Conservation (phyloP, 345 rosid species). For the Odontarrhena argentea region DNA sequence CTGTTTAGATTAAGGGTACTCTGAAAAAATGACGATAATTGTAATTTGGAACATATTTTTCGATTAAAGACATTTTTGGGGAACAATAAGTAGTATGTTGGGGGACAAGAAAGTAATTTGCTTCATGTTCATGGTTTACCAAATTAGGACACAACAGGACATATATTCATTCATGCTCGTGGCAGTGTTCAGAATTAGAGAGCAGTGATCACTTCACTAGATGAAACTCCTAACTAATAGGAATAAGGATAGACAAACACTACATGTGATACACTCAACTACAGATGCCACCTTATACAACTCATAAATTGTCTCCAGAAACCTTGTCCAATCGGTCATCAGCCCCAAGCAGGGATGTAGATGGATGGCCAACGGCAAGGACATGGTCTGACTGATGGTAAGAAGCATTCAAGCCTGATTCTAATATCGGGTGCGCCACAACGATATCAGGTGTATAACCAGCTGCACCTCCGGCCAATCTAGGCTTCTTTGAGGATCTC, state of each 20-base stretch:
- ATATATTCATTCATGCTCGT: conserved; percentile 36
- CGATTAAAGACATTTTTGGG: too few species aligned
- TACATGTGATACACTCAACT: conserved; percentile 39
- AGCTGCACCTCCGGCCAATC: conserved; percentile 47
- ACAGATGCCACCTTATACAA: conserved; percentile 34
- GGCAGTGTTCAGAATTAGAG: conserved; percentile 34
- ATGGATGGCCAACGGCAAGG: conserved; percentile 58
- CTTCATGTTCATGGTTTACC: conserved; percentile 19
- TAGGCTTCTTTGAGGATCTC: conserved; percentile 71
- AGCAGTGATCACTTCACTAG: conserved; percentile 33
- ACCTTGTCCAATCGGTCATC: conserved; percentile 57
- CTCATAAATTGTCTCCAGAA: conserved; percentile 49
- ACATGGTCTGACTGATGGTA: conserved; percentile 52
- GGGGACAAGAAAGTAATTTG: conserved; percentile 15
- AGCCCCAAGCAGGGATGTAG: conserved; percentile 49
- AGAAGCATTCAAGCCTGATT: conserved; percentile 74
- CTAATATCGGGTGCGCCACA: conserved; percentile 66
- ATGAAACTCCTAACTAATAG: conserved; percentile 37
- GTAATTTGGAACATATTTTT: too few species aligned
- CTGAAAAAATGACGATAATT: too few species aligned
- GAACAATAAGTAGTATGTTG: not conserved
- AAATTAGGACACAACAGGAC: conserved; percentile 28
- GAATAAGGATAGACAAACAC: conserved; percentile 32
- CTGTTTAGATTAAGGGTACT: too few species aligned
- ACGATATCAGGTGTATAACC: conserved; percentile 55